Evolutionary conservation across 768 basidiomycete genomes (phyloP).

Genomic region (Russula foetens): DNA sequence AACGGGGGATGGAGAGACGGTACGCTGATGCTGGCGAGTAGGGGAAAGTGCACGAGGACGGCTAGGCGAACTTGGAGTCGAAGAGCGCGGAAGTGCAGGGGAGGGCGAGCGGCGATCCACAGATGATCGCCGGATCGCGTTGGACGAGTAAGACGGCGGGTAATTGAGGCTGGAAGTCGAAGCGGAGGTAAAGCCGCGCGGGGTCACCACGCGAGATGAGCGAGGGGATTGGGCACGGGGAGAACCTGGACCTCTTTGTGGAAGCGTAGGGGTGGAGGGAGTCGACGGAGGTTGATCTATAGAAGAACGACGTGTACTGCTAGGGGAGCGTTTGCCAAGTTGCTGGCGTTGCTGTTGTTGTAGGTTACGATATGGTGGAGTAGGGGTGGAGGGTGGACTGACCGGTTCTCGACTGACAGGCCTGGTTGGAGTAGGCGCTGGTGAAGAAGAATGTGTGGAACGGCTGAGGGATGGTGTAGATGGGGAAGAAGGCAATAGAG

Average conservation of each 20-base stretch:
- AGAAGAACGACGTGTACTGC: conserved; percentile 37
- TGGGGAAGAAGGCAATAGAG: conserved; percentile 19
- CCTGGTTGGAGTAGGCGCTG: conserved; percentile 9
- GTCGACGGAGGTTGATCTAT: conserved; percentile 33
- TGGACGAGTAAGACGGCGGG: conserved; percentile 25
- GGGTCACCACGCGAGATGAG: conserved; percentile 32
- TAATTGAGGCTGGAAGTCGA: conserved; percentile 42
- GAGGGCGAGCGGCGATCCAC: conserved; percentile 30
- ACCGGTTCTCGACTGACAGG: conserved; percentile 28
- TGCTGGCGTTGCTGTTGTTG: conserved; percentile 17
- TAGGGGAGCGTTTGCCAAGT: conserved; percentile 27
- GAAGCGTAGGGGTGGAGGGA: conserved; percentile 31
- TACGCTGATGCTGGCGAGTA: conserved; percentile 15
- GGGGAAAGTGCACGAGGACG: conserved; percentile 11
- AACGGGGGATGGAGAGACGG: conserved; percentile 24
- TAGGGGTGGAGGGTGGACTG: conserved; percentile 42
- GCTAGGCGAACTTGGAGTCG: conserved; percentile 18
- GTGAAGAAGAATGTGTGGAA: background rate
- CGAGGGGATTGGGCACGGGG: conserved; percentile 25
- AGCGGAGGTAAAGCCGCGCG: conserved; percentile 38
- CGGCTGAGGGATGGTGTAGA: conserved; percentile 12
- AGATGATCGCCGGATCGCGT: conserved; percentile 25
- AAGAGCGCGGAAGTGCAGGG: conserved; percentile 28
- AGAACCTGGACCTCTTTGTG: conserved; percentile 25
- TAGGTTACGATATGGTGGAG: conserved; percentile 32